Base-by-base conservation (phyloP, 192 early-diverging fungal genomes). In the Neocallimastix lanati region DNA sequence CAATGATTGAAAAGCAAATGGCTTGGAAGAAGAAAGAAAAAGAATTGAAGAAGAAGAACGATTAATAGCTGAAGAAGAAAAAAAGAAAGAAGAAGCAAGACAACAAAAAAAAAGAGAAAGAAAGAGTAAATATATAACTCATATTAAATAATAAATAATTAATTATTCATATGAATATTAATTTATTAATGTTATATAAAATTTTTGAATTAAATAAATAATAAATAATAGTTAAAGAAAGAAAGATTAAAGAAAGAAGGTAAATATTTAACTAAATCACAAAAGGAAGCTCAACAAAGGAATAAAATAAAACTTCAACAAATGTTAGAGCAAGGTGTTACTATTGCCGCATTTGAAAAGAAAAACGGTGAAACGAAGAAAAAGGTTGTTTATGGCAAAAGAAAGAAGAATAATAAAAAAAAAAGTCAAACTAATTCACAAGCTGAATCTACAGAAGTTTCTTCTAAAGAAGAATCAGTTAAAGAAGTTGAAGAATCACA, bases 221-320 rank as follows among this genome's bases (percentile, higher is more conserved):
- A 67, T 78, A 6, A 12, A 78, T 76, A 29, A 37, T 81, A 93
- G 93, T 85, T 85, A n/a, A 94, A 92, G 84, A 90, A 90, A 29
- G 95, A 95, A 80, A 93, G 97, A 84, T 89, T 96, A 29, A 92
- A 91, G 67, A 95, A 93, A 82, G 91, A 94, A 76, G 96, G 98
- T 76, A 96, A 97, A 84, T 91, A 96, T 78, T 86, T 96, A 82
- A 95, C 96, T 35, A 94, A 94, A 84, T 90, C 93, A n/a, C 81
- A 80, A 76, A 80, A 78, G 76, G 77, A 80, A 80, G 40, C 36
- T 35, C 67, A 77, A 78, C 40, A 80, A 78, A 78, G 33, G 35
- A 30, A 76, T 16, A 76, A 76, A 29, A 28, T 80, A 18, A 76
- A 78, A n/a, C 76, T 29, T 29, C 80, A 80, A 78, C 80, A 80